A percentile compares a stretch with the other conserved stretches of the same genome.
Evolutionary conservation across 2,329 filamentous ascomycete genomes (phyloP).

Genomic region (Sarocladium oryzae): DNA sequence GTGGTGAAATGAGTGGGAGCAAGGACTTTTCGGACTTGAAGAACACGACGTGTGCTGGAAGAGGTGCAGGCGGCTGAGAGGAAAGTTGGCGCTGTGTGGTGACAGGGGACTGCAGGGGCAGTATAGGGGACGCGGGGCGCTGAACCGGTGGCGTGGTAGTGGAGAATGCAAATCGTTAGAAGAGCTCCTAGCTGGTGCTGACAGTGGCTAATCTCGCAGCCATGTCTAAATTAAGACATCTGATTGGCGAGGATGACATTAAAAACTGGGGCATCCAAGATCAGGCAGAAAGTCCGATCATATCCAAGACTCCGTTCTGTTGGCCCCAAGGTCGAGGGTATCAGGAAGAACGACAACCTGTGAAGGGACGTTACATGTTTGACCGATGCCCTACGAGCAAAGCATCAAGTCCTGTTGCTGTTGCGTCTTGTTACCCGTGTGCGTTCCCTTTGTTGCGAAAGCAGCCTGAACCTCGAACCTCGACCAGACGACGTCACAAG

Average conservation of each 20-base stretch:
- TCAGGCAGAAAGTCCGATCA: constrained; percentile 6
- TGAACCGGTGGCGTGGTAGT: constrained; percentile 6
- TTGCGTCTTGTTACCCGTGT: too few relatives aligned
- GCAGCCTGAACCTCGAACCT: too few relatives aligned
- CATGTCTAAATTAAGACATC: neutral
- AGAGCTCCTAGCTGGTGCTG: neutral
- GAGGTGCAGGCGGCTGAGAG: neutral
- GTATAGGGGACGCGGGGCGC: constrained; percentile 4
- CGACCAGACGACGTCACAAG: too few relatives aligned
- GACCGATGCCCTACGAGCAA: too few relatives aligned
- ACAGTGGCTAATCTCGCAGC: constrained; percentile 8
- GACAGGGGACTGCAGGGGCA: neutral
- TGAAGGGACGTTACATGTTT: too few relatives aligned
- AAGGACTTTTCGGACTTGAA: constrained; percentile 3
- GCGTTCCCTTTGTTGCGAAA: too few relatives aligned
- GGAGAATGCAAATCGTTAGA: neutral
- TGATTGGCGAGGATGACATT: neutral
- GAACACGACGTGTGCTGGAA: too few relatives aligned
- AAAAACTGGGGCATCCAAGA: neutral
- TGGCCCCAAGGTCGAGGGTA: too few relatives aligned
- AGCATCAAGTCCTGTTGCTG: too few relatives aligned
- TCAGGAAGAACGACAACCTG: too few relatives aligned
- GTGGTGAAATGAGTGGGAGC: constrained; percentile 1
- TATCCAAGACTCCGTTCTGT: neutral
- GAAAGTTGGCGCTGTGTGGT: neutral